These are phyloP conservation scores for Acanthamoeba culbertsoni DNA, from an alignment of 208 protist species.

Conservation along the genomic window DNA sequence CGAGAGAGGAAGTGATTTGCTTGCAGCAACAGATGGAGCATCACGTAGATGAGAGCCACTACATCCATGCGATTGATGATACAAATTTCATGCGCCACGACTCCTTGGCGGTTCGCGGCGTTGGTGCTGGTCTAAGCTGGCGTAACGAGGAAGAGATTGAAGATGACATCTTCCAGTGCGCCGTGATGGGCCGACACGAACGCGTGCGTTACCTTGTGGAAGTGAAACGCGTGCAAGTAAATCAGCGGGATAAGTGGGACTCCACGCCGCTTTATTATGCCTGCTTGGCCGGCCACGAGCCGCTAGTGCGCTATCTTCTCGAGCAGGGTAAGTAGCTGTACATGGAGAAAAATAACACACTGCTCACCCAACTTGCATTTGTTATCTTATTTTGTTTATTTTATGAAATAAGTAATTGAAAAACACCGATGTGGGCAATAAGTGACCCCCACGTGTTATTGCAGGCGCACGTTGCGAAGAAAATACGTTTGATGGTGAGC, in stretches of 20 bases:
- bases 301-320: slow-evolving; percentile 30
- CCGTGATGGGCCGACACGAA: background rate
- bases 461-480: slow-evolving; percentile 29
- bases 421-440: background rate
- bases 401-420: background rate
- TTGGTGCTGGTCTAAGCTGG: background rate
- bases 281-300: background rate
- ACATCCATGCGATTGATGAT: slow-evolving; percentile 15
- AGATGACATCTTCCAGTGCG: slow-evolving; percentile 13
- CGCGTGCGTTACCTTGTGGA: background rate
- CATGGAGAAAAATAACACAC: no score
- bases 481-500: slow-evolving; percentile 50
- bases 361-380: no score
- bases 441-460: background rate
- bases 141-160: background rate
- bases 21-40: background rate
- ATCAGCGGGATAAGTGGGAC: background rate
- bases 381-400: background rate
- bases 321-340: background rate
- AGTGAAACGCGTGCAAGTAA: background rate
- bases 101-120: background rate
- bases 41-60: background rate
- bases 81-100: background rate
- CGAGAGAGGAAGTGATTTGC: background rate
- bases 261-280: slow-evolving; percentile 40